A percentile compares a stretch with the other conserved stretches of the same genome.
phyloP scores from a whole-genome alignment of 306 rosid genomes.

The Ormosia semicastrata region DNA sequence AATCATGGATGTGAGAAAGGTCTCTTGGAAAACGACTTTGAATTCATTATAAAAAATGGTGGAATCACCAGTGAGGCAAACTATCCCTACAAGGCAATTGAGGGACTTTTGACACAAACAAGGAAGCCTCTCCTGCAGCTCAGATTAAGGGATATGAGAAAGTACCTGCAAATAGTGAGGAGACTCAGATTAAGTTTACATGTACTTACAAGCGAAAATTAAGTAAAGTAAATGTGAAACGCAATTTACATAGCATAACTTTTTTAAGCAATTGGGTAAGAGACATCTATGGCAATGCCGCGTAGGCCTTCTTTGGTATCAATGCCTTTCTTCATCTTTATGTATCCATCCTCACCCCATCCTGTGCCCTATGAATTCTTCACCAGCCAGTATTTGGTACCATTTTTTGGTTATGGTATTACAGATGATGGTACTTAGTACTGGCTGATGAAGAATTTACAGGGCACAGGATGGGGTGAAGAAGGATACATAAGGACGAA shows the following conservation, averaged over 20 bases:
- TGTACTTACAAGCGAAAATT: too few species aligned
- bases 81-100: slow-evolving; percentile 26
- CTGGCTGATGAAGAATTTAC: slow-evolving; percentile 36
- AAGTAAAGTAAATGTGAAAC: too few species aligned
- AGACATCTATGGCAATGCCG: too few species aligned
- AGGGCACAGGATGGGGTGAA: slow-evolving; percentile 39
- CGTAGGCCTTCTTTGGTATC: too few species aligned
- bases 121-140: background rate
- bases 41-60: slow-evolving; percentile 30
- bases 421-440: slow-evolving; percentile 24
- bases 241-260: too few species aligned
- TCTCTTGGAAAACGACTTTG: slow-evolving; percentile 29
- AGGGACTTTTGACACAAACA: background rate
- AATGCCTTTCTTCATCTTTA: too few species aligned
- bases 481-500: slow-evolving; percentile 33
- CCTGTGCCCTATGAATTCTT: too few species aligned
- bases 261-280: too few species aligned
- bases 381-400: too few species aligned
- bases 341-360: too few species aligned
- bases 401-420: slow-evolving; percentile 25
- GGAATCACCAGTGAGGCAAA: slow-evolving; percentile 30
- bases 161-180: slow-evolving; percentile 23
- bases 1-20: slow-evolving; percentile 32
- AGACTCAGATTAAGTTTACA: too few species aligned
- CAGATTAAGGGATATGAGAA: slow-evolving; percentile 34